Evolutionary conservation across 225 moss, liverwort and hornwort genomes (phyloP), one percentile per base, ranked within the genome.

Genomic region (Anthoceros angustus): DNA sequence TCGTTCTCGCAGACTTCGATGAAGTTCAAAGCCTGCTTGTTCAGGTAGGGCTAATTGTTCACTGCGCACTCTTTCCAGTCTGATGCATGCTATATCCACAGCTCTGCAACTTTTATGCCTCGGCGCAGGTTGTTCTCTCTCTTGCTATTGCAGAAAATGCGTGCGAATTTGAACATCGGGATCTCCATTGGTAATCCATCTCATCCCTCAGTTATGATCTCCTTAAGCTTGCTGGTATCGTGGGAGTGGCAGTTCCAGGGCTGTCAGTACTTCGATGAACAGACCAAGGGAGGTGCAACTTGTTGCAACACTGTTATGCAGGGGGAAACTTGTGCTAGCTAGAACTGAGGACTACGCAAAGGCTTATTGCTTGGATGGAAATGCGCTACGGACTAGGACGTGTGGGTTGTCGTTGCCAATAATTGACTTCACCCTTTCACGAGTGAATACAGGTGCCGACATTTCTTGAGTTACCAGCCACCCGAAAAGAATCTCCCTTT

Each of bases 81-180:
- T 40, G 39, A 25, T 69, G 16, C n/a, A 32, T 39, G 20, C n/a
- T n/a, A 23, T 32, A 23, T 23, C 55, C 23, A 46, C 11, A 46
- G 11, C 45, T 16, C 45, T 16, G 12, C 16, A 20, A 55, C 55
- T 55, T 55, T 15, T 55, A 7, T 55, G 55, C 18, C 23, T 48
- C 55, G 61, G 38, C 73, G 81, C 79, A 98, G 98, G 76, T 86
- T 73, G 81, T 89, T 61, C 76, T 98, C 62, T 82, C 98, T 55
- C 76, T 98, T 14, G 98, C 80, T 68, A 80, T 92, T 46, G 98
- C 87, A 62, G 98, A 98, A 75, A 85, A 81, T 64, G 86, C 74
- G 61, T 98, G 92, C 75, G 82, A 87, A 41, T 98, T 98, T 77
- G 98, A 98, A 81, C 98, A 98, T 69, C 85, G 98, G 69, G 98